phyloP scores from a whole-genome alignment of 1,284 basidiomycete genomes.

The Quambalaria eucalypti region DNA sequence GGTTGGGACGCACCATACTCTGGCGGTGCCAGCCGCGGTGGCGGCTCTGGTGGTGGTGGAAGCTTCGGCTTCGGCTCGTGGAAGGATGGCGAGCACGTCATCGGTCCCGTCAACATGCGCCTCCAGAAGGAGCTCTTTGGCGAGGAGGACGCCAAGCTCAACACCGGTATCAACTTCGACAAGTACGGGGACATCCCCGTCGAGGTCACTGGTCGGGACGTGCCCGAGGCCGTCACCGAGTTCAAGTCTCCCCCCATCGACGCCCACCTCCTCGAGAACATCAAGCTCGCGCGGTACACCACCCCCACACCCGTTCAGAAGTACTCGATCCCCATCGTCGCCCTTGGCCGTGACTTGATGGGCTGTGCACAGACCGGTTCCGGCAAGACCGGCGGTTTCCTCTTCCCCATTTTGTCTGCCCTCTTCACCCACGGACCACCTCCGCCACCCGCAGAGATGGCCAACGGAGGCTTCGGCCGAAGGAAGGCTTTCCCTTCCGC shows the following conservation, averaged over 20 bases:
- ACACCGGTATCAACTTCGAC: conserved; percentile 98
- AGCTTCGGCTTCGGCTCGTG: conserved; percentile 59
- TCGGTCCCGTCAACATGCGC: conserved; percentile 70
- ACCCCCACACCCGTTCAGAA: conserved; percentile 98
- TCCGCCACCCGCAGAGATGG: conserved; percentile 56
- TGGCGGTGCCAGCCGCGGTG: conserved; percentile 11
- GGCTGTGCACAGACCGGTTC: conserved; percentile 99
- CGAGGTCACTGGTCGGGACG: conserved; percentile 88
- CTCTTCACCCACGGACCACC: conserved; percentile 77
- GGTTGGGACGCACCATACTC: conserved; percentile 16
- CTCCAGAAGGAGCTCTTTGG: conserved; percentile 95
- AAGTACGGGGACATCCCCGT: conserved; percentile 99
- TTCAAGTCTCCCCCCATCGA: conserved; percentile 88
- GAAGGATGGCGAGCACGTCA: conserved; percentile 79
- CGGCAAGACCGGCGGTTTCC: conserved; percentile 96
- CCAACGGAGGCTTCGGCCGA: conserved; percentile 54
- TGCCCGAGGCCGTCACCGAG: conserved; percentile 80
- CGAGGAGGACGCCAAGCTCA: conserved; percentile 61
- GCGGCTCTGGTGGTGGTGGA: conserved; percentile 20
- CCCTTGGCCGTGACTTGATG: conserved; percentile 84
- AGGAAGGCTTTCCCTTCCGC: conserved; percentile 93
- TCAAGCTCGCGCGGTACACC: conserved; percentile 80
- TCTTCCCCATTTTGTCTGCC: conserved; percentile 96
- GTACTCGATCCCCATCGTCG: conserved; percentile 98
- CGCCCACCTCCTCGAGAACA: conserved; percentile 88